Evolutionary conservation across 495 filamentous ascomycete species (phyloP), one percentile per base, ranked within the genome.

Genomic region (Neurospora sp.): DNA sequence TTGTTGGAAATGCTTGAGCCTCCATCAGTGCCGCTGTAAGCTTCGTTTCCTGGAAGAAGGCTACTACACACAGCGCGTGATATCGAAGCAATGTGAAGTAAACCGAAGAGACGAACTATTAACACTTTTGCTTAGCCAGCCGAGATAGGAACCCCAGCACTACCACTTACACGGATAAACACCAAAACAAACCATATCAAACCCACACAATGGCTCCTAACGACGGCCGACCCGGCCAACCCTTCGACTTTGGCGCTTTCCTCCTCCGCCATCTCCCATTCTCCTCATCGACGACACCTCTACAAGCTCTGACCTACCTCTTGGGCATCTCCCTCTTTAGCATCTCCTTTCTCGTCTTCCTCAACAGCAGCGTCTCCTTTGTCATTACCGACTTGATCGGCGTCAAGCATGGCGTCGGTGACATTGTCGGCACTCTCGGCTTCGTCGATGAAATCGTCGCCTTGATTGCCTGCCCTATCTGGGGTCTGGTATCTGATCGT

Each of bases 341-440:
- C 76, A 99, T 99, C 77, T 91, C 93, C 41, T 97, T 98, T 84
- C 89, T 99, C 71, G 96, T 99, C 69, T 99, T 98, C 85, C 90
- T 99, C 75, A 99, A 98, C 83, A 91, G 91, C 76, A 91, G 91
- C 76, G 85, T 98, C 72, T 95, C 93, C 40, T 99, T 98, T 82
- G 93, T 98, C 70, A 91, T 98, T 74, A 97, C 94, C 9, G 92
- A 97, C 80, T 85, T 97, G 44, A 89, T 99, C 71, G 92, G 92
- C 68, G 83, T 93, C 46, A 88, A 88, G 76, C 80, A 89, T 68
- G 87, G 89, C 69, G 93, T 97, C 38, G 96, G 96, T 39, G 90
- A 97, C 84, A 90, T 93, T 5, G 94, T 97, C 22, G 96, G 96
- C 31, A 98, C 94, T 2, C 85, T 99, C 41, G 96, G 96, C 40